Base-by-base conservation (phyloP, 805 yeast species). In the Candida boidinii region DNA sequence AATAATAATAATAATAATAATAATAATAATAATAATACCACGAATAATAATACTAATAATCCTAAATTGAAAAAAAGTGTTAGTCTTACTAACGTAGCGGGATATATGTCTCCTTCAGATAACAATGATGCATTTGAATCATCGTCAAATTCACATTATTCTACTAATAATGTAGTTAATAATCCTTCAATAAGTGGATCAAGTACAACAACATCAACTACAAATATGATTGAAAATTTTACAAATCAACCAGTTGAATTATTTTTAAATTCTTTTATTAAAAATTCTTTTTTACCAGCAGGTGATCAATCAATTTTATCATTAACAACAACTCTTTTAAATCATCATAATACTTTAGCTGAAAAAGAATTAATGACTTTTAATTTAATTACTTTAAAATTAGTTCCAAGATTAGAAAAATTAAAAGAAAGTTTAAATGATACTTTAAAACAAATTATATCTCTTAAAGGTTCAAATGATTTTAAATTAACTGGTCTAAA, bases 401-500 rank as follows among this genome's bases (percentile, higher is more conserved):
- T 73, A 23, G 60, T 73, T 15, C 79, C 79, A 26, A 65, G 72
- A 45, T 53, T 73, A 31, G 78, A 73, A 41, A 75, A 70, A 42
- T 62, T 73, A 48, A 60, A 75, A 37, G 70, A 66, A 41, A 73
- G 70, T 44, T 50, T 73, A 35, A 60, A 70, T 36, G 66, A 67
- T 33, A 70, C 73, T 30, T 68, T 73, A 32, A 71, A 70, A 43
- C 78, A 73, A 44, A 70, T 73, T 39, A 62, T 65, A 33, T 63
- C 69, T 35, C 53, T 79, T 30, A 78, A 73, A 42, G 43, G 43
- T 17, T 48, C 53, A 6, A 54, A 59, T 3, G 85, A 79, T 51
- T 79, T 76, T 56, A 76, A 74, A 41, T 48, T 53, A 4, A 70
- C 72, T 29, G 72, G 71, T 43, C 62, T 79, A 36, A 70, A 67